Evolutionary conservation across 495 filamentous ascomycete genomes (phyloP), one percentile per base, ranked within the genome.

Genomic region (Hyaloscypha hepaticicola): DNA sequence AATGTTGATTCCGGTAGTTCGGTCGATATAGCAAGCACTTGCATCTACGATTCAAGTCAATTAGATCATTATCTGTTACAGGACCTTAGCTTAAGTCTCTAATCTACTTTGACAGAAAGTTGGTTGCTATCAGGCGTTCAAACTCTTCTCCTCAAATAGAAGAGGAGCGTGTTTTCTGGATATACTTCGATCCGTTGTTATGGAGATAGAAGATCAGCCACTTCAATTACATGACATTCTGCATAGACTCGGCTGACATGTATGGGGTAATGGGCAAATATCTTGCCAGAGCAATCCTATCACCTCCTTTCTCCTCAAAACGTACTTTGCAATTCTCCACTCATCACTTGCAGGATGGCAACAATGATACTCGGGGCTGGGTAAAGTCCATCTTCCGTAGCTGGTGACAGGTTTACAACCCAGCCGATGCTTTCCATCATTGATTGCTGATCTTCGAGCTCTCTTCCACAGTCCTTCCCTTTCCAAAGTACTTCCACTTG

Each of bases 301-400:
- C 55, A 58, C 26, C 55, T 58, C 55, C 29, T 58, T 58, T 58
- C 55, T 58, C 19, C 28, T 58, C 28, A 58, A 27, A 6, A 58
- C 29, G 55, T 38, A 58, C 55, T 58, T 58, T 9, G 55, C 55
- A 58, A 58, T 58, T 58, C 55, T 58, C 55, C 55, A 58, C 55
- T 58, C 55, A 11, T 34, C 28, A 58, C 26, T 33, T 33, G 28
- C 28, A 31, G 27, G 28, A 58, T 58, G 55, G 28, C 55, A 58
- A 58, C 55, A 25, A 34, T 58, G 55, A 21, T 33, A 31, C 29
- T 58, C 55, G 24, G 55, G 55, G 55, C 34, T 33, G 28, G 55
- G 29, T 58, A 27, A 33, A 58, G 55, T 58, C 34, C 55, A 27
- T 58, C 55, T 33, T 58, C 26, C 55, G 25, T 58, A 6, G 55